Percentiles rank a stretch among this genome's conserved stretches.
phyloP scores from a whole-genome alignment of 176 grass and related monocot genomes.

The Carex cristatella region DNA sequence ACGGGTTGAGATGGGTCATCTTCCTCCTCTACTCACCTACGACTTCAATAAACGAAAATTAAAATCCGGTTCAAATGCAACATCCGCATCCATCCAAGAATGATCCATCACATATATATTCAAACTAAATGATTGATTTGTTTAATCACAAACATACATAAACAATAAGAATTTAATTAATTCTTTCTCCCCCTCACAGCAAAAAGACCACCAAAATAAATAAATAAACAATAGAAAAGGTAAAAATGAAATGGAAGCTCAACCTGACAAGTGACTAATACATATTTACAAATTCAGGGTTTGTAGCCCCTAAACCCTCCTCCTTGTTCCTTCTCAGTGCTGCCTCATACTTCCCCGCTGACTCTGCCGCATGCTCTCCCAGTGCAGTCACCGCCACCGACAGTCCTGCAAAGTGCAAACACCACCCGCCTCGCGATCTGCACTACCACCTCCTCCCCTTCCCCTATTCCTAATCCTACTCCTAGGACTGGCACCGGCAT shows the following conservation, averaged over 20 bases:
- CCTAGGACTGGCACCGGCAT: too few species aligned
- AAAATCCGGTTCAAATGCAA: too few species aligned
- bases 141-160: background rate
- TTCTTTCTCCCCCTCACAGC: background rate
- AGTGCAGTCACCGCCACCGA: conserved; percentile 45
- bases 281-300: conserved; percentile 1
- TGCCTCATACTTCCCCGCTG: conserved; percentile 34
- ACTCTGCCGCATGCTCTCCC: conserved; percentile 42
- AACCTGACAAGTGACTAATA: background rate
- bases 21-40: too few species aligned
- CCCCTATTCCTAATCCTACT: conserved; percentile 21
- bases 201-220: background rate
- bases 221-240: too few species aligned
- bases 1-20: too few species aligned
- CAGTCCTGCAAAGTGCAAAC: conserved; percentile 44
- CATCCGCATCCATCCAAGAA: too few species aligned
- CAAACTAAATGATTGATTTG: background rate
- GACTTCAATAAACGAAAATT: too few species aligned
- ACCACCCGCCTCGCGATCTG: conserved; percentile 59
- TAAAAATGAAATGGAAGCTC: background rate
- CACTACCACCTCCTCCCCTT: conserved; percentile 40
- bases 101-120: too few species aligned
- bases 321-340: conserved; percentile 13
- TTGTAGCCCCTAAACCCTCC: background rate
- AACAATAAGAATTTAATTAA: background rate